Percentiles rank a stretch among this genome's conserved stretches.
Evolutionary conservation across 179 eudicot genomes (phyloP).

Genomic region (Silene coronaria): DNA sequence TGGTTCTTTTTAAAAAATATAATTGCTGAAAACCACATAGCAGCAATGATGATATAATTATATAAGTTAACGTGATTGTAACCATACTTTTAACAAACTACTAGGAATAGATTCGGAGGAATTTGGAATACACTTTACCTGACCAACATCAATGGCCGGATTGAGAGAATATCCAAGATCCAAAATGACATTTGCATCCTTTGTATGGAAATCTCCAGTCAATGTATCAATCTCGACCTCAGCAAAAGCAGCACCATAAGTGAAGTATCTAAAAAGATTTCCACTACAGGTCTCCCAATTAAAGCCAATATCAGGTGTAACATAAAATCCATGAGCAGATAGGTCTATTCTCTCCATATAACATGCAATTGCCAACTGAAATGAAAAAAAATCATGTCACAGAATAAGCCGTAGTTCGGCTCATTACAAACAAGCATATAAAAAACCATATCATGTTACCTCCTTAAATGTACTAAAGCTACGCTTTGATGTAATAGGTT

Average conservation of each 20-base stretch:
- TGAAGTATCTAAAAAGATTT: constrained; percentile 73
- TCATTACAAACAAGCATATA: background rate
- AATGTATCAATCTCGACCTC: constrained; percentile 94
- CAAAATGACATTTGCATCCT: constrained; percentile 61
- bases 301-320: constrained; percentile 85
- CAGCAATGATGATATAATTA: background rate
- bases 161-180: constrained; percentile 92
- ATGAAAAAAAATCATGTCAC: constrained; percentile 15
- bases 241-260: constrained; percentile 92
- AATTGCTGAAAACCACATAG: too few species aligned
- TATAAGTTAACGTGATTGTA: background rate
- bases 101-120: constrained; percentile 8
- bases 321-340: constrained; percentile 92
- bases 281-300: constrained; percentile 86
- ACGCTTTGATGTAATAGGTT: constrained; percentile 57
- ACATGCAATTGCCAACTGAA: constrained; percentile 71
- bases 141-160: constrained; percentile 98
- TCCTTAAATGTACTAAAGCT: constrained; percentile 61
- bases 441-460: constrained; percentile 36
- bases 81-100: background rate
- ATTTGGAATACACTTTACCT: constrained; percentile 36
- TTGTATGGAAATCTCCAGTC: constrained; percentile 94
- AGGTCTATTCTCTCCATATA: constrained; percentile 88
- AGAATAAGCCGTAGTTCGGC: background rate
- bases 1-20: too few species aligned